phyloP scores from a whole-genome alignment of 1,139 yeast genomes.

The Protomyces macrosporus region DNA sequence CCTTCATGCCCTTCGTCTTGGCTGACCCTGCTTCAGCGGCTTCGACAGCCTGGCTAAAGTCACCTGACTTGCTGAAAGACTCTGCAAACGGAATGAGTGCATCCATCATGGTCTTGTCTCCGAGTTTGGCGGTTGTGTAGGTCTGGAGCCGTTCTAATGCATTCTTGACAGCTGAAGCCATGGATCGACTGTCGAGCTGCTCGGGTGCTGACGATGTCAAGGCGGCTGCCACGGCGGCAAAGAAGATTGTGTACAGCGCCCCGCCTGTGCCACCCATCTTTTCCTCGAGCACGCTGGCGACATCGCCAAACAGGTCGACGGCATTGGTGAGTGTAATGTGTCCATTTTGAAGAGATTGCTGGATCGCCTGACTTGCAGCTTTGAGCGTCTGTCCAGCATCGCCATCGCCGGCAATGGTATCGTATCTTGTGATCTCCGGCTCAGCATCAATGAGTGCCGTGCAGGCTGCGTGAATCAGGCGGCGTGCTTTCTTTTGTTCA shows the following conservation, averaged over 20 bases:
- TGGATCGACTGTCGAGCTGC: constrained; percentile 39
- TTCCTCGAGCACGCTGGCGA: constrained; percentile 75
- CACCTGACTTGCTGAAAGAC: constrained; percentile 48
- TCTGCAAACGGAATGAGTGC: constrained; percentile 82
- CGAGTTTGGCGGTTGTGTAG: constrained; percentile 81
- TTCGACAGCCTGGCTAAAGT: constrained; percentile 54
- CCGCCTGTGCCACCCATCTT: constrained; percentile 98
- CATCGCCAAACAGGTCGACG: constrained; percentile 48
- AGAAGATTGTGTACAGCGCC: constrained; percentile 78
- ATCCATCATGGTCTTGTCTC: constrained; percentile 87
- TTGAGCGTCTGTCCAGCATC: constrained; percentile 80
- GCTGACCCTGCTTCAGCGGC: constrained; percentile 77
- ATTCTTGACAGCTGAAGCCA: constrained; percentile 45
- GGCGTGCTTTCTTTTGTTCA: constrained; percentile 4
- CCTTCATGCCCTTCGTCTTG: constrained; percentile 63
- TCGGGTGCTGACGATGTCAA: constrained; percentile 38
- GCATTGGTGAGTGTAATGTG: constrained; percentile 48
- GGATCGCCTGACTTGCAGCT: constrained; percentile 66
- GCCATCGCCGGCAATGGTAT: constrained; percentile 91
- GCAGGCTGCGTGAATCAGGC: constrained; percentile 17
- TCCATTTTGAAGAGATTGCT: constrained; percentile 48
- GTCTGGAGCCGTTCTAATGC: constrained; percentile 63
- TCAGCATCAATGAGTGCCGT: constrained; percentile 46
- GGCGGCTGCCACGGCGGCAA: constrained; percentile 60
- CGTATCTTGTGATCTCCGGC: constrained; percentile 77